Evolutionary conservation across 169 alveolate genomes (phyloP).

Genomic region (Plasmodium coatneyi): DNA sequence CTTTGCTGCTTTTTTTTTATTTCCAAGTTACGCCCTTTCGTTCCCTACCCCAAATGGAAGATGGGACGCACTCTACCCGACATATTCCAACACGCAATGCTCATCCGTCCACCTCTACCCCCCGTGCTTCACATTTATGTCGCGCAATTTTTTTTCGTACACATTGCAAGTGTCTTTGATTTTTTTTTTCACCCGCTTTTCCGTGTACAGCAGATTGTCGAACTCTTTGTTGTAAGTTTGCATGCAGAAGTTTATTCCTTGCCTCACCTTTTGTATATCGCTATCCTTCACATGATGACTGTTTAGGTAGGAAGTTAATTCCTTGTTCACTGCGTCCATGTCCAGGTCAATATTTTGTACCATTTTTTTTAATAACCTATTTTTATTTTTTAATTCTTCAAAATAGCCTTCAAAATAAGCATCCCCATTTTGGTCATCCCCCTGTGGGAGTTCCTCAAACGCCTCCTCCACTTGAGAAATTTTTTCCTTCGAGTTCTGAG

Average conservation of each 20-base stretch:
- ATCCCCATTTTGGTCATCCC: constrained; percentile 16
- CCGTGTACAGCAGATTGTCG: constrained; percentile 36
- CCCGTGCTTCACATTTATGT: constrained; percentile 32
- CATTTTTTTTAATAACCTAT: constrained; percentile 25
- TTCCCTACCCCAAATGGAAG: neutral
- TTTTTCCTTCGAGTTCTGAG: constrained; percentile 58
- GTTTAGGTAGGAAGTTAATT: constrained; percentile 28
- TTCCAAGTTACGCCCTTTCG: neutral
- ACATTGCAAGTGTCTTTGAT: constrained; percentile 56
- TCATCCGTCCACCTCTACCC: neutral
- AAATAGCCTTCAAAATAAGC: constrained; percentile 44
- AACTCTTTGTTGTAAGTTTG: constrained; percentile 45
- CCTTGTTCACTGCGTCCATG: constrained; percentile 36
- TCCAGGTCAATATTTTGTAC: constrained; percentile 35
- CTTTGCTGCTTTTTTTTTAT: neutral
- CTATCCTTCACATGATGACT: constrained; percentile 10
- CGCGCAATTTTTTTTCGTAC: constrained; percentile 67
- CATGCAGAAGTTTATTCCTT: constrained; percentile 37
- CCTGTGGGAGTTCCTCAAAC: constrained; percentile 17
- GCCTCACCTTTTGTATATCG: constrained; percentile 43
- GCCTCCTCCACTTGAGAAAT: constrained; percentile 42
- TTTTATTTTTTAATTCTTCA: constrained; percentile 48
- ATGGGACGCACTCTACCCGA: neutral
- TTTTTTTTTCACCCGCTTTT: constrained; percentile 54
- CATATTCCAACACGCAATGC: neutral